Conservation (phyloP, 306 rosid genomes). For the Rosa persica region DNA sequence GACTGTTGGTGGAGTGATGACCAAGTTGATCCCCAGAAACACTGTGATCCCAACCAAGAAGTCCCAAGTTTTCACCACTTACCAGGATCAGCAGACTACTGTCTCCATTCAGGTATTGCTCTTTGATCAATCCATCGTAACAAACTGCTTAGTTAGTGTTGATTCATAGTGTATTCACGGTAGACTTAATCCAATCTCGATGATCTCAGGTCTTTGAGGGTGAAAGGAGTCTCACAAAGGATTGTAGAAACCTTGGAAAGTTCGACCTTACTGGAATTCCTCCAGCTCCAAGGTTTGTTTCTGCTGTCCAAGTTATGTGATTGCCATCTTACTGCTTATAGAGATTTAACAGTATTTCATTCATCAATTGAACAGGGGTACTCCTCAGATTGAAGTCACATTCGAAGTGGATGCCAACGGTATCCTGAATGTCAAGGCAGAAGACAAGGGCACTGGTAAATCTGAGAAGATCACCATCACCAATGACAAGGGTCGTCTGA, state of each 20-base stretch:
- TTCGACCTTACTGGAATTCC: conserved; percentile 91
- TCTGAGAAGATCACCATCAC: conserved; percentile 98
- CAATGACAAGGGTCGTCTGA: conserved; percentile 91
- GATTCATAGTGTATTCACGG: not conserved
- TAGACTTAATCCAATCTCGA: conserved; percentile 1
- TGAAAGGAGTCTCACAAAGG: conserved; percentile 99
- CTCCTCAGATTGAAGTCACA: conserved; percentile 99
- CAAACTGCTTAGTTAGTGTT: not conserved
- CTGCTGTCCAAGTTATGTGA: not conserved
- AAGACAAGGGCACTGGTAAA: conserved; percentile 98
- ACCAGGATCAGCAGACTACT: conserved; percentile 99
- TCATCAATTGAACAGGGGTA: conserved; percentile 60
- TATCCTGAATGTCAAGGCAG: conserved; percentile 89
- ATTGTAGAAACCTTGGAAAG: conserved; percentile 93
- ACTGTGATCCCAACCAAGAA: conserved; percentile 98
- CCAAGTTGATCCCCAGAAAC: conserved; percentile 98
- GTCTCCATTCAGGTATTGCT: conserved; percentile 90
- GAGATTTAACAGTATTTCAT: conserved; percentile 13
- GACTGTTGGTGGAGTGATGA: conserved; percentile 99
- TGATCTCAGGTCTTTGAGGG: conserved; percentile 80
- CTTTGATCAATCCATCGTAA: not conserved
- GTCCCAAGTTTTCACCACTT: conserved; percentile 97
- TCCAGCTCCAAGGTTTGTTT: conserved; percentile 90
- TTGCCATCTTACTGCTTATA: not conserved
- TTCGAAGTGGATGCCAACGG: conserved; percentile 99